Evolutionary conservation across 148 eudicot species (phyloP), one percentile per base, ranked within the genome.

Genomic region (Vaccinium macrocarpon): DNA sequence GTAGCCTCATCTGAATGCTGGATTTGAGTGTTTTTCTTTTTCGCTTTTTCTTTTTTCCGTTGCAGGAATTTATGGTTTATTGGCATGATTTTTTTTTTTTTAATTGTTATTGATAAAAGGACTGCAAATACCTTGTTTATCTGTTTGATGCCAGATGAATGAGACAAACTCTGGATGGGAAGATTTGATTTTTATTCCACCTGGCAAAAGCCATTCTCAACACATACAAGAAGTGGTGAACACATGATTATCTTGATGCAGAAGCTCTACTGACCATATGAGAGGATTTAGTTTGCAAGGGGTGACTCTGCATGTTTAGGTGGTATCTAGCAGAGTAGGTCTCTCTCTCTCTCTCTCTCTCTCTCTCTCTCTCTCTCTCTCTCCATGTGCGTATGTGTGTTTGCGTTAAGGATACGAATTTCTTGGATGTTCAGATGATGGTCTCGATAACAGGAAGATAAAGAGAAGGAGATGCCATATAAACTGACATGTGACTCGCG

Each of bases 121-220:
- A 23, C 42, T 57, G 51, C 10, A 14, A 46, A 61, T 48, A 42
- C 53, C 12, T 62, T n/a, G 38, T 66, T 66, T 61, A 49, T 50
- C 78, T 80, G 64, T 49, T 78, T 71, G 78, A 75, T 84, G 82
- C 79, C 95, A 97, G 99, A 89, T 82, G 83, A 95, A 90, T 78
- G 92, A 90, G 80, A 92, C 90, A 89, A 96, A 92, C 86, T 91
- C 94, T 11, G 99, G 95, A 53, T 96, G 99, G 99, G 99, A 93
- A 74, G 96, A 97, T 87, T 86, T 97, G 62, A 92, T 95, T 55
- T 97, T 97, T 88, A 88, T 97, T 87, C 99, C 99, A 46, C 98
- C 99, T 14, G 98, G 99, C 84, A 97, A 93, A 92, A 95, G 95
- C 85, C 95, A 91, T 84, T 89, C 94, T 79, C 95, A 95, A 82